Base-by-base conservation (phyloP, 2,329 filamentous ascomycete species). In the Colletotrichum orchidophilum region DNA sequence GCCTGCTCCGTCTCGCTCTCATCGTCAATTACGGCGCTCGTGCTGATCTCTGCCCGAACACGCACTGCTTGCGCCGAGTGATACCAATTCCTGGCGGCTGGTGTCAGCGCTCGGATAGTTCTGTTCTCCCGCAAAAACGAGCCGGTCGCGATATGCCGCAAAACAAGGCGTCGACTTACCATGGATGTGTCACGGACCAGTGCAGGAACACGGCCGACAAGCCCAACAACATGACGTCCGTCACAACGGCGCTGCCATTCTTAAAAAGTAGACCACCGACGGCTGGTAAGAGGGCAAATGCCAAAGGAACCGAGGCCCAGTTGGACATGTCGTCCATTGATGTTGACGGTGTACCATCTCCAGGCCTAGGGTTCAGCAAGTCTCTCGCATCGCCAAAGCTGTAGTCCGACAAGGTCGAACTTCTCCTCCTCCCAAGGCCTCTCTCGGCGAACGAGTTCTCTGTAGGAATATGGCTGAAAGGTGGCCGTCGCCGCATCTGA, bases 161-260 rank as follows among this genome's bases (percentile, higher is more conserved):
- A 5, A 46, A 11, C 11, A 49, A 35, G 52, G 53, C n/a, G 55
- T 9, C 26, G 53, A 75, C 88, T 79, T 84, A 95, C 95, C 96
- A 98, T 75, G 96, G 96, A 75, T 96, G 86, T 66, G 94, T 92
- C 53, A 98, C 92, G 59, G 94, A 95, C 94, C 95, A 98, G 79
- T 97, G 95, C 73, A 98, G 85, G 77, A 98, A 97, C 54, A 98
- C 88, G 5, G 92, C 94, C 2, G 94, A 93, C 72, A 98, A 81
- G 3, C 88, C 90, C 35, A 98, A 83, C 39, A 98, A 85, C 76
- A 96, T 92, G 31, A 97, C 82, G 80, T 98, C 96, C 0, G 95
- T 97, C 65, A 95, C 90, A 72, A 98, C 87, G 1, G 92, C 89
- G 75, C 92, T 92, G 13, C 96, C 96, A 82, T 97, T 93, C 72